These are phyloP conservation scores for Talaromyces stipitatus DNA, from an alignment of 495 filamentous ascomycete genomes.

Conservation along the genomic window DNA sequence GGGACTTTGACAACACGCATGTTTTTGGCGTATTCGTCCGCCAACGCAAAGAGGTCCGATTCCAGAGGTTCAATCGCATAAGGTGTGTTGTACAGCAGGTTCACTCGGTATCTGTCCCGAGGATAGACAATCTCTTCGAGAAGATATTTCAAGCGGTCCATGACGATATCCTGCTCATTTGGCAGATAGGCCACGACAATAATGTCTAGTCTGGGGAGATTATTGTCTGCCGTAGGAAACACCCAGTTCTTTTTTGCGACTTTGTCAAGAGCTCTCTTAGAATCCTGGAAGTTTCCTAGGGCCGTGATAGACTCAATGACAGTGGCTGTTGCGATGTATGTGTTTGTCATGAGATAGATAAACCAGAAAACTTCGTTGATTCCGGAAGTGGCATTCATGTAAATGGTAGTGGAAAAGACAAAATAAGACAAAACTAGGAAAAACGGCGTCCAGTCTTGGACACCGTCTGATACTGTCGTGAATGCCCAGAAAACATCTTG, in stretches of 20 bases:
- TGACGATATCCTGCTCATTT: slow-evolving; percentile 36
- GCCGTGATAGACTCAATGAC: slow-evolving; percentile 30
- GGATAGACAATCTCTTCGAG: slow-evolving; percentile 30
- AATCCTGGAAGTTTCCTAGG: slow-evolving; percentile 18
- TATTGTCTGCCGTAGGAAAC: slow-evolving; percentile 25
- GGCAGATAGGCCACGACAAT: slow-evolving; percentile 35
- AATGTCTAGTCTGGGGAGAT: slow-evolving; percentile 27
- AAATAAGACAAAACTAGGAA: slow-evolving; percentile 28
- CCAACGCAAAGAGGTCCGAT: slow-evolving; percentile 17
- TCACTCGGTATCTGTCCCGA: slow-evolving; percentile 26
- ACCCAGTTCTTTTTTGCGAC: slow-evolving; percentile 22
- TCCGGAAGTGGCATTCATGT: slow-evolving; percentile 22
- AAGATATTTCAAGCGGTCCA: slow-evolving; percentile 26
- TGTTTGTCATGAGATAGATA: slow-evolving; percentile 26
- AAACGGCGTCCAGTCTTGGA: slow-evolving; percentile 29
- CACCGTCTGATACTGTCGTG: slow-evolving; percentile 10
- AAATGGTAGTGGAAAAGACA: slow-evolving; percentile 25
- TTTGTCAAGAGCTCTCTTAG: slow-evolving; percentile 19
- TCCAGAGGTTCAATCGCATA: slow-evolving; percentile 26
- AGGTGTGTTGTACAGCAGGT: slow-evolving; percentile 33
- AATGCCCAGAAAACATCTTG: slow-evolving; percentile 1
- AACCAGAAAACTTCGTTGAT: slow-evolving; percentile 26
- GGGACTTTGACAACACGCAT: slow-evolving; percentile 28
- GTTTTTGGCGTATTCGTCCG: slow-evolving; percentile 10
- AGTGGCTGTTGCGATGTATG: slow-evolving; percentile 25